Evolutionary conservation across 2,329 filamentous ascomycete species (phyloP), one percentile per base, ranked within the genome.

Genomic region (Alternaria gansuensis): DNA sequence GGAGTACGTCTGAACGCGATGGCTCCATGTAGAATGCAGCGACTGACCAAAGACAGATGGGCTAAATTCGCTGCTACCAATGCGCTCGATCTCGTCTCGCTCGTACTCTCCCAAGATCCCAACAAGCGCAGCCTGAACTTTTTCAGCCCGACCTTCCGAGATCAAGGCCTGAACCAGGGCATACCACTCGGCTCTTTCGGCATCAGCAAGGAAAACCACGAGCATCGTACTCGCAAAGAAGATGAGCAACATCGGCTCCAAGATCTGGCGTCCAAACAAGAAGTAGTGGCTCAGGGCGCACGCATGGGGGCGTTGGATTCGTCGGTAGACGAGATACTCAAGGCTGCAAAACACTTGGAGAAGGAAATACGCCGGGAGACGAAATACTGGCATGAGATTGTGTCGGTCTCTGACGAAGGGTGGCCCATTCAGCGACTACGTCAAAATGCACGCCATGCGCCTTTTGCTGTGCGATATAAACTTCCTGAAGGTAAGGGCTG

Each of bases 381-480:
- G 2, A 89, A 85, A 68, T 99, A 96, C 77, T 99, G 95, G 95
- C 85, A 90, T 54, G 90, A 96, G 68, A 85, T 98, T 2, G 81
- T 96, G 45, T 86, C 88, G 9, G 88, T 98, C 43, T 92, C 90
- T 64, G 87, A 92, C 65, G 89, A 88, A 54, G 93, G 93, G 4
- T 99, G 95, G 94, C 89, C 90, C 21, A 82, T 98, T 17, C 74
- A 76, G 37, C 70, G 72, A 21, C 62, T 71, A n/a, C 62, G 72
- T 23, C 69, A 64, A 37, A 71, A 73, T 33, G 64, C 57, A 23
- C 94, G 90, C 66, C 86, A 90, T 48, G 81, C 95, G 39, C 92
- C 92, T 0, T 82, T 98, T 49, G 93, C 90, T 21, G 94, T 98
- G 34, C 88, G 91, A 63, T 97, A 94, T 77, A 95, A 94, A 7